Base-by-base conservation (phyloP, 208 protist genomes). In the Leishmania major region DNA sequence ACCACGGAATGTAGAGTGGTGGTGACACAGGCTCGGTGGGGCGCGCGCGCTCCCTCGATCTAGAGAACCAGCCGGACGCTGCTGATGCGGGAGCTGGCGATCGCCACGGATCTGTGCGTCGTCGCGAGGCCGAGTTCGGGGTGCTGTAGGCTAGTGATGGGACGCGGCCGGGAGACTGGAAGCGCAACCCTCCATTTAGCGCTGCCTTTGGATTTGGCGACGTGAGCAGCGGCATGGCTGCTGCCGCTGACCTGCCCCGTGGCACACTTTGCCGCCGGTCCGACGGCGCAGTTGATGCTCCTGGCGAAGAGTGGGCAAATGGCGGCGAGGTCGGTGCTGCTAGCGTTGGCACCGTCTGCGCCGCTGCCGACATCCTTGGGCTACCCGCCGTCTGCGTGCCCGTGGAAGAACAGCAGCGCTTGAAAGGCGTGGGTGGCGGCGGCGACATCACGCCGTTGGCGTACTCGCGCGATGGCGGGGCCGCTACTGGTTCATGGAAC, bases 101-200 rank as follows among this genome's bases (percentile, higher is more conserved):
- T 72, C 60, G 74, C 84, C 74, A 59, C 64, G 57, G 66, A 51
- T 59, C 75, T 28, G 62, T 69, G 73, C 78, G 78, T 19, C 83
- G 72, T 17, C 73, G 71, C 31, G 66, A 83, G 11, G 60, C 49
- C 22, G 83, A 83, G 4, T 40, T 74, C 47, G 84, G 80, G 53
- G 84, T 80, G 78, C 81, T 88, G 84, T 88, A 88, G 25, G 77
- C 81, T 69, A 88, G 77, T 67, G 81, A 85, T 35, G 84, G 84
- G 22, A 88, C 78, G 22, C 80, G 80, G 8, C 64, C 78, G 11
- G 84, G 84, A 1, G 84, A 88, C 59, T 80, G 45, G 57, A 84
- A 88, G 22, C 74, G 76, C 57, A 88, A 71, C 47, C 60, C 76
- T 51, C 75, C 84, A 40, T 76, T 67, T 37, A 64, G 55, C 35